Base-by-base conservation (phyloP, 2,329 filamentous ascomycete genomes). In the Botrytis galanthina region DNA sequence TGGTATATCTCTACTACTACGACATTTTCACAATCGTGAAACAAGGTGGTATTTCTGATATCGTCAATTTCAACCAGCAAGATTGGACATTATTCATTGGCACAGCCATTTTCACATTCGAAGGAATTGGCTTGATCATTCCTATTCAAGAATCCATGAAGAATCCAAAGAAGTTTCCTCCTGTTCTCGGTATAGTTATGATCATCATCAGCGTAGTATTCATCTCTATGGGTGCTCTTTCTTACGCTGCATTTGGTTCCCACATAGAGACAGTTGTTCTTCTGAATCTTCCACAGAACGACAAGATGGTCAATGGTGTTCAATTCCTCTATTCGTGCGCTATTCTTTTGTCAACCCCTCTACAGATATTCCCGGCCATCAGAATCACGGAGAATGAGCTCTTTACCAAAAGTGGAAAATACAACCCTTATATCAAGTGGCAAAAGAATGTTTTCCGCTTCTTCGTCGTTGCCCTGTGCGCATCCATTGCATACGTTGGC, bases 371-470 rank as follows among this genome's bases (percentile, higher is more conserved):
- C 86, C 96, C 96, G 0, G 96, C 96, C 61, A 98, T 99, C 80
- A 92, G 95, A 80, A 99, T 99, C 80, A 94, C 93, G 48, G 95
- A 97, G 83, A 97, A 97, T 78, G 94, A 94, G 77, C 87, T 98
- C 10, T 99, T 98, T 83, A 97, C 93, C 37, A 88, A 92, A 80
- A 97, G 94, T 75, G 95, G 96, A 78, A 99, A 99, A 84, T 97
- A 98, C 84, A 98, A 98, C 81, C 95, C 94, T 0, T 96, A 93
- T 81, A 97, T 99, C 86, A 99, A 99, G 85, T 99, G 96, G 96
- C 93, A 98, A 87, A 99, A 99, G 90, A 99, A 99, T 79, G 85
- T 92, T 48, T 99, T 97, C 86, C 92, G 96, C 72, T 99, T 98
- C 86, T 91, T 95, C 80, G 90, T 98, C 75, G 96, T 98, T 69